Base-by-base conservation (phyloP, 75 land plant species). In the Azolla pinnata region DNA sequence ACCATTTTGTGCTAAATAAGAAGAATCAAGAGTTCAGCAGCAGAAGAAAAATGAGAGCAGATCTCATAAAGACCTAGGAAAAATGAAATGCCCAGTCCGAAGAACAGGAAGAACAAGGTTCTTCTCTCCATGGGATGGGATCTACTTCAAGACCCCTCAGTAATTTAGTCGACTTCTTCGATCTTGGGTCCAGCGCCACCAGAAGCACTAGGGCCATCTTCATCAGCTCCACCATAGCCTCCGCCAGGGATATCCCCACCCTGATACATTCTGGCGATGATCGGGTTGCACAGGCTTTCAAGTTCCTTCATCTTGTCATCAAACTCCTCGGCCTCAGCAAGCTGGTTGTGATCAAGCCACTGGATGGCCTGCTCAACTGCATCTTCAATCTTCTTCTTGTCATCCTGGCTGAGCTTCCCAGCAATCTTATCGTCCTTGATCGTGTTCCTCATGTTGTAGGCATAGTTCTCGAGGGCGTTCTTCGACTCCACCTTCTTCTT, bases 241-340 rank as follows among this genome's bases (percentile, higher is more conserved):
- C 29, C 57, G 30, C 28, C 19, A 10, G 48, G 48, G 7, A 31
- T 48, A 59, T 14, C 46, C 0, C 60, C 75, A 0, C 79, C 79
- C 57, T 72, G 76, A 40, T 80, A 80, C 83, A 81, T 78, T 31
- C 64, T 66, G 0, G 85, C 71, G 45, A 83, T 75, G 34, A 83
- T 76, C 14, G 83, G 86, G 56, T 79, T 83, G 71, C 86, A 83
- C 23, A 83, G 20, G 34, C 63, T 59, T 60, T 74, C 75, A 29
- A 82, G 62, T 56, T 82, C 84, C 56, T 78, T 74, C 81, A 67
- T 23, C 53, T 74, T 82, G 68, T 74, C 78, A 17, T 81, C 80
- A 29, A 81, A 62, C 64, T 76, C 80, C 0, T 81, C 83, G n/a
- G 64, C 79, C 66, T 79, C 82, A 2, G 79, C 82, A 21, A 79